A percentile compares a stretch with the other conserved stretches of the same genome.
Conservation (phyloP, 257 asterid genomes). For the Fraxinus excelsior region DNA sequence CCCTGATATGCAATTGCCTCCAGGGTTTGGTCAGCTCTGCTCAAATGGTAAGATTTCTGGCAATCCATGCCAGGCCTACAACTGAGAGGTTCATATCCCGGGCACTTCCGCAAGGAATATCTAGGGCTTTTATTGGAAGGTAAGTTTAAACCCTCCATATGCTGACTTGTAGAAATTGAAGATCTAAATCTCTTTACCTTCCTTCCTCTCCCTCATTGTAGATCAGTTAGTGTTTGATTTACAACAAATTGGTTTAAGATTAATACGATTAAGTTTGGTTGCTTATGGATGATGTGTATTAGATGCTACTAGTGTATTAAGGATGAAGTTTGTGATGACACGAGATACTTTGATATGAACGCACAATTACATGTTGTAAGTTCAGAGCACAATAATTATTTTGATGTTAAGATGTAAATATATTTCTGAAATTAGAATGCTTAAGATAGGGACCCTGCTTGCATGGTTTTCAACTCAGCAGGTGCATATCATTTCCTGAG, state of each 20-base stretch:
- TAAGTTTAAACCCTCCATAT: conserved; percentile 22
- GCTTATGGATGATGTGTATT: conserved; percentile 6
- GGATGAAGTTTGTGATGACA: conserved; percentile 8
- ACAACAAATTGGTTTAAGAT: not conserved
- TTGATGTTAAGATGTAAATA: not conserved
- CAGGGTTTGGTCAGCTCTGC: conserved; percentile 98
- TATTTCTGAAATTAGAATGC: not conserved
- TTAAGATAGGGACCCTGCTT: not conserved
- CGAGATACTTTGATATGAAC: not conserved
- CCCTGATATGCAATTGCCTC: conserved; percentile 35
- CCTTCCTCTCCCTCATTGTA: not conserved
- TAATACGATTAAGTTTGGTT: not conserved
- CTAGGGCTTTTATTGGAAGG: conserved; percentile 96
- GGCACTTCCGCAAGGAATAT: conserved; percentile 77
- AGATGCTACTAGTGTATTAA: not conserved
- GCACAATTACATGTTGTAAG: not conserved
- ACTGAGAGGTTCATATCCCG: conserved; percentile 79
- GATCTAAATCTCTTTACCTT: not conserved
- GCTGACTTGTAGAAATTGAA: not conserved
- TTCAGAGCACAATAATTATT: not conserved
- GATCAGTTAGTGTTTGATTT: not conserved
- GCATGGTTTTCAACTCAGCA: conserved; percentile 4
- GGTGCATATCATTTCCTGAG: not conserved
- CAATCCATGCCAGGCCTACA: conserved; percentile 92
- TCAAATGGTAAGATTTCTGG: conserved; percentile 83